phyloP scores from a whole-genome alignment of 345 rosid genomes.

The Aquilaria sinensis region DNA sequence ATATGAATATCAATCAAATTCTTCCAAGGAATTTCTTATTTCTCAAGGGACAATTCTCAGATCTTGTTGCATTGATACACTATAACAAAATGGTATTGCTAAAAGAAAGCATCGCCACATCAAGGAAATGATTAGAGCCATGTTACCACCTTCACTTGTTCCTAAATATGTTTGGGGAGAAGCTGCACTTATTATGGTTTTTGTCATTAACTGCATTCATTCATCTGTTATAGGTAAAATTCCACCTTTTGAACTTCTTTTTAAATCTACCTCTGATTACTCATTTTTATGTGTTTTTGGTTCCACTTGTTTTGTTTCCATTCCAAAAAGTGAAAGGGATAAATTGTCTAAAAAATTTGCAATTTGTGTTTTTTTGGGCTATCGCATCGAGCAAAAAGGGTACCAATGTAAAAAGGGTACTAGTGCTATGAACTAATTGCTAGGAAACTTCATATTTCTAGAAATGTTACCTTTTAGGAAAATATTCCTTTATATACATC shows the following conservation, averaged over 20 bases:
- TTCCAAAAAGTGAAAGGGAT: neutral
- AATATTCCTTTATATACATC: neutral
- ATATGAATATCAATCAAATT: no score
- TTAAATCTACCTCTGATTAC: neutral
- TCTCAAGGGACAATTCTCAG: no score
- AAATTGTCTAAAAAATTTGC: neutral
- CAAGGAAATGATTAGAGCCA: neutral
- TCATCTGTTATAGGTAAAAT: neutral
- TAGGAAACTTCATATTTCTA: neutral
- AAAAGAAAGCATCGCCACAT: neutral
- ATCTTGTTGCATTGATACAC: neutral
- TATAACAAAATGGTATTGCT: neutral
- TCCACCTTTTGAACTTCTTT: neutral
- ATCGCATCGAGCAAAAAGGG: neutral
- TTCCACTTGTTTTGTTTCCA: neutral
- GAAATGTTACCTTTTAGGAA: no score
- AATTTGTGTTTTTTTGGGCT: neutral
- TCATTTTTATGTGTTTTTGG: neutral
- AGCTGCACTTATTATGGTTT: neutral
- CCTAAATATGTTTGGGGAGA: neutral
- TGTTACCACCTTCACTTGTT: neutral
- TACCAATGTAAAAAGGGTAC: neutral
- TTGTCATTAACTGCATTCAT: neutral
- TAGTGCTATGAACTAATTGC: neutral
- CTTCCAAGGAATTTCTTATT: no score